Conservation (phyloP, 768 basidiomycete species). For the Tulasnella sp. region DNA sequence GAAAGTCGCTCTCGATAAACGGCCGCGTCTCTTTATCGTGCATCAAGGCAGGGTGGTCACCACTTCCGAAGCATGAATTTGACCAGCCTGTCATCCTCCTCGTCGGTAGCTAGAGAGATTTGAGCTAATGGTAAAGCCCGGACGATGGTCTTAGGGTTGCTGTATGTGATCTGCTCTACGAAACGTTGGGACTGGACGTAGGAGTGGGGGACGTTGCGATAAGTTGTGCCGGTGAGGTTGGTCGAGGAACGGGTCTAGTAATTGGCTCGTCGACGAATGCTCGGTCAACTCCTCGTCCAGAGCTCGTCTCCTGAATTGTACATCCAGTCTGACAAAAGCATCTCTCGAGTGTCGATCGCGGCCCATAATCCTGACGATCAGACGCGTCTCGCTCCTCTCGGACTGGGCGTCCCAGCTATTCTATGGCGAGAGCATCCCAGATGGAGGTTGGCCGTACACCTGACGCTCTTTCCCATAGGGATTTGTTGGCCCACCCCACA, state of each 20-base stretch:
- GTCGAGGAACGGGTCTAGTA: conserved; percentile 48
- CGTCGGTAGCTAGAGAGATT: conserved; percentile 93
- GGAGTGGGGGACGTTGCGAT: conserved; percentile 90
- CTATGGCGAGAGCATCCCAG: conserved; percentile 71
- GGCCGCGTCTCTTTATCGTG: conserved; percentile 88
- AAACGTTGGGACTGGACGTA: conserved; percentile 93
- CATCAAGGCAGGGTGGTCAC: conserved; percentile 83
- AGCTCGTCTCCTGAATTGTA: conserved; percentile 54
- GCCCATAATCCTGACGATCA: conserved; percentile 81
- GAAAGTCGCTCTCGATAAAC: conserved; percentile 97
- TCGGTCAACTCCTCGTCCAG: not conserved
- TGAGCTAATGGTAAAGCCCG: conserved; percentile 94
- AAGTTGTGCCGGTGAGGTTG: conserved; percentile 78
- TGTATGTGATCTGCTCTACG: conserved; percentile 80
- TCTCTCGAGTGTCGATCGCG: conserved; percentile 93
- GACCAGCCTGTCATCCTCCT: conserved; percentile 92
- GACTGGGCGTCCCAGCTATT: conserved; percentile 50
- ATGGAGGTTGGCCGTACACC: conserved; percentile 80
- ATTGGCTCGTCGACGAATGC: not conserved
- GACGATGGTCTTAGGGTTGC: conserved; percentile 92
- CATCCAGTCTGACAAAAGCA: conserved; percentile 88
- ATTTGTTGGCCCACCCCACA: conserved; percentile 34
- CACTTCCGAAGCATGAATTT: conserved; percentile 92
- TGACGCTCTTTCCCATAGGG: conserved; percentile 72
- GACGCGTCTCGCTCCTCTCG: conserved; percentile 73